phyloP scores from a whole-genome alignment of 108 stramenopile species.

The Discostella pseudostelligera region DNA sequence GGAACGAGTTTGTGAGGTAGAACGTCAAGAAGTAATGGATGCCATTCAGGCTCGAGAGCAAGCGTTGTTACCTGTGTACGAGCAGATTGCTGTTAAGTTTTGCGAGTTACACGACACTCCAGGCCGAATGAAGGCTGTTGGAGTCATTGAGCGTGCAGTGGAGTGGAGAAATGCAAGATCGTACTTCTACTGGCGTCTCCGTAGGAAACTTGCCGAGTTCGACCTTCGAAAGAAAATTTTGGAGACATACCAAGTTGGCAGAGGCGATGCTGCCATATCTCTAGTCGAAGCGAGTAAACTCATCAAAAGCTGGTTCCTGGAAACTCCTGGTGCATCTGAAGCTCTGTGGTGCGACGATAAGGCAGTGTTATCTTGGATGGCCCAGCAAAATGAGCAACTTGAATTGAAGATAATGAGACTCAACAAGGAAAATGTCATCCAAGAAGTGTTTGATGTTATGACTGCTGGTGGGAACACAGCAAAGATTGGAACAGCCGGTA shows the following conservation, averaged over 20 bases:
- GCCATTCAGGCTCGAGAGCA: slow-evolving; percentile 67
- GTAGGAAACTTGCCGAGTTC: slow-evolving; percentile 96
- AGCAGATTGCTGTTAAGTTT: slow-evolving; percentile 96
- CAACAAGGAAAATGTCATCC: slow-evolving; percentile 69
- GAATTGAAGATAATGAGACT: slow-evolving; percentile 73
- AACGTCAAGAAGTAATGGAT: slow-evolving; percentile 36
- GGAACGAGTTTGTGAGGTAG: slow-evolving; percentile 43
- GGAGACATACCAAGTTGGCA: slow-evolving; percentile 77
- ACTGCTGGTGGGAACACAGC: slow-evolving; percentile 85
- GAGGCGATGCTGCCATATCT: slow-evolving; percentile 62
- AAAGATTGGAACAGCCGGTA: slow-evolving; percentile 73
- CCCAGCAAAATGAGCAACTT: slow-evolving; percentile 59
- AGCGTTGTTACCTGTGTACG: slow-evolving; percentile 87
- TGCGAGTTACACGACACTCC: slow-evolving; percentile 99
- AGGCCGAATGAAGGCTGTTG: slow-evolving; percentile 98
- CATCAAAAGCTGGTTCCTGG: slow-evolving; percentile 81
- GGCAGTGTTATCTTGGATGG: slow-evolving; percentile 82
- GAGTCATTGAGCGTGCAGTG: slow-evolving; percentile 91
- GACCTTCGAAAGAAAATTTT: slow-evolving; percentile 87
- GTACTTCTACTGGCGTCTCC: slow-evolving; percentile 97
- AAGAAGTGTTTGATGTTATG: slow-evolving; percentile 83
- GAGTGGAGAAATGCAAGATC: slow-evolving; percentile 88
- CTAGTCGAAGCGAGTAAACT: slow-evolving; percentile 72
- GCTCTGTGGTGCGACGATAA: slow-evolving; percentile 81
- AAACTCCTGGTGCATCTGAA: slow-evolving; percentile 57